Conservation (phyloP, 2,329 filamentous ascomycete species). For the Alternaria burnsii region DNA sequence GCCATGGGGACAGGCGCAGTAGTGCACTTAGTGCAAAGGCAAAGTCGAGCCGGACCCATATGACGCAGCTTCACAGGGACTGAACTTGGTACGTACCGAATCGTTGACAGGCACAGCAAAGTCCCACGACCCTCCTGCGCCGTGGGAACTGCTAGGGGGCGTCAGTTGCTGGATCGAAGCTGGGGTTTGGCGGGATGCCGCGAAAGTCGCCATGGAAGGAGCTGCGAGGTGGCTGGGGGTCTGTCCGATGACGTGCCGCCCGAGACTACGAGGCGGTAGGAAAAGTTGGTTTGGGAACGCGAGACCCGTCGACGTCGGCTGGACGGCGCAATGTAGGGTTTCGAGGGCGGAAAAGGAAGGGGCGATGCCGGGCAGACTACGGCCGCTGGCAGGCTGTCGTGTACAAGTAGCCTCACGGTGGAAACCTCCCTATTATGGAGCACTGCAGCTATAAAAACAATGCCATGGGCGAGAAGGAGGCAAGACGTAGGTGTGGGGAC, state of each 20-base stretch:
- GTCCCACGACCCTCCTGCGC: constrained; percentile 49
- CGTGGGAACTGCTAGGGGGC: constrained; percentile 53
- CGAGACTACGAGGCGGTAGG: constrained; percentile 6
- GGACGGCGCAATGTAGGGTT: background rate
- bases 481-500: constrained; percentile 27
- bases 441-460: constrained; percentile 18
- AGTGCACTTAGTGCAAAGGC: constrained; percentile 26
- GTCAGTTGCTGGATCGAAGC: constrained; percentile 47
- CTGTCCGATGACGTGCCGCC: constrained; percentile 17
- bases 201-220: constrained; percentile 45
- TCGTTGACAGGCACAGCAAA: constrained; percentile 50
- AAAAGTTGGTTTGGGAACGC: constrained; percentile 10
- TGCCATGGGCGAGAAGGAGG: constrained; percentile 24
- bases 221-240: constrained; percentile 14
- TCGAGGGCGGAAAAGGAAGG: background rate
- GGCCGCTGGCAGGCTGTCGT: constrained; percentile 7
- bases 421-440: constrained; percentile 16
- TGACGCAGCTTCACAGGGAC: constrained; percentile 18
- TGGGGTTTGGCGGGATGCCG: constrained; percentile 41
- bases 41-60: constrained; percentile 14
- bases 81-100: constrained; percentile 41
- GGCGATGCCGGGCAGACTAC: constrained; percentile 17
- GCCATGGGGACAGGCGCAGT: constrained; percentile 32
- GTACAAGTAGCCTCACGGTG: constrained; percentile 13
- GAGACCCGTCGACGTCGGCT: constrained; percentile 14